Base-by-base conservation (phyloP, 2,329 filamentous ascomycete genomes). In the Tolypocladium guangdongense region DNA sequence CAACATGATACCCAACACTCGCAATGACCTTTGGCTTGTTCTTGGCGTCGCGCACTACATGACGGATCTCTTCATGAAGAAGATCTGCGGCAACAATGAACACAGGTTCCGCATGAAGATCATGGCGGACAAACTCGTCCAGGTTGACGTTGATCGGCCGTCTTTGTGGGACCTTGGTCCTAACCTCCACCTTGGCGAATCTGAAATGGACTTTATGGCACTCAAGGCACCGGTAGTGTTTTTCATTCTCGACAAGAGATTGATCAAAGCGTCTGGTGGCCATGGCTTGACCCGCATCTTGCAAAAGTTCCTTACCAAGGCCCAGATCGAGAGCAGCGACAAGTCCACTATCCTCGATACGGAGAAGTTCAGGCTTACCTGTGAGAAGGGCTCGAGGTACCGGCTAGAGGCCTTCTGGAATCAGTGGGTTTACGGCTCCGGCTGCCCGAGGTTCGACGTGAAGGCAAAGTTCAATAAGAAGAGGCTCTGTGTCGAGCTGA, bases 391-490 rank as follows among this genome's bases (percentile, higher is more conserved):
- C 38, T 89, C 89, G 14, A 89, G 93, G 63, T 86, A 87, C 56
- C 88, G 89, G 32, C 80, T 96, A 0, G 93, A 99, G 57, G 78
- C 82, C 1, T 97, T 99, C 66, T 97, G 95, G 78, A 83, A 85
- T 45, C 92, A 99, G 65, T 99, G 92, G 92, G 82, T 99, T 0
- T 81, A 86, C 58, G 86, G 88, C 12, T 85, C 90, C 18, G 95
- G 95, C 0, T 97, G 91, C 62, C 93, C 95, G 0, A 82, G 84
- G 43, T 95, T 99, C 61, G 78, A 86, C 49, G 88, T 95, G 49
- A 87, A 84, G 39, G 91, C 96, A 59, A 82, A 86, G 20, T 99
- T 99, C 72, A 99, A 99, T 66, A 97, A 97, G 74, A 99, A 99
- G 74, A 88, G 95, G 61, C 78, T 97, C 4, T 91, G 92, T 32